Conservation (phyloP, 2,329 filamentous ascomycete species). For the Fonsecaea pugnacius region DNA sequence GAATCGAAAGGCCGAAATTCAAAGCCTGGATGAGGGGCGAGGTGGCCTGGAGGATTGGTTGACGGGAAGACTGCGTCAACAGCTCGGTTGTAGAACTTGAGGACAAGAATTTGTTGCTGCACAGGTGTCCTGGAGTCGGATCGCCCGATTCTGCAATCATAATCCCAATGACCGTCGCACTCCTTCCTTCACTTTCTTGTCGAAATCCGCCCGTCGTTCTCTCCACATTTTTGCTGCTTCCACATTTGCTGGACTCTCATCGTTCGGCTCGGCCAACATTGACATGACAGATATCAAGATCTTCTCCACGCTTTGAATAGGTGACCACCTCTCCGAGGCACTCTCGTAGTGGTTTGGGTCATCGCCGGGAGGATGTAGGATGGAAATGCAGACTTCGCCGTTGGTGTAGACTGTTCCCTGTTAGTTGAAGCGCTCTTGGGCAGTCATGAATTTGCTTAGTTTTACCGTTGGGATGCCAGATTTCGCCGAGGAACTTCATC, state of each 20-base stretch:
- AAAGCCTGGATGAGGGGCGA: constrained; percentile 54
- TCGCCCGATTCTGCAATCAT: constrained; percentile 26
- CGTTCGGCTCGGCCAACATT: constrained; percentile 96
- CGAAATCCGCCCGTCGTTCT: constrained; percentile 80
- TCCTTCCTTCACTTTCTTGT: constrained; percentile 79
- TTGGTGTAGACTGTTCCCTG: constrained; percentile 75
- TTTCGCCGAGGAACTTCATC: constrained; percentile 92
- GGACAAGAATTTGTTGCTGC: neutral
- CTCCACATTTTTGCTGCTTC: constrained; percentile 97
- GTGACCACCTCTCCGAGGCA: constrained; percentile 92
- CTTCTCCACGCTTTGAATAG: constrained; percentile 97
- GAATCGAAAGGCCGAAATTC: constrained; percentile 66
- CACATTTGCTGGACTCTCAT: constrained; percentile 94
- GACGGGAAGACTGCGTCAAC: constrained; percentile 24
- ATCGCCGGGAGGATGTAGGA: constrained; percentile 92
- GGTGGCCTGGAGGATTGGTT: constrained; percentile 52
- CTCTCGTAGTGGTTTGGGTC: constrained; percentile 99
- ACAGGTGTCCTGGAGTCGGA: neutral
- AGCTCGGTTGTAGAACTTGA: constrained; percentile 8
- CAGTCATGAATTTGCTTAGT: constrained; percentile 11
- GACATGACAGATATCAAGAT: constrained; percentile 97
- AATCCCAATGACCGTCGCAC: constrained; percentile 79
- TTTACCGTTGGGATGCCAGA: constrained; percentile 95
- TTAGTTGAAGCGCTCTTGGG: neutral
- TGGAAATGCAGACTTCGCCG: constrained; percentile 96